Base-by-base conservation (phyloP, 768 basidiomycete species). In the Agaricus bisporus region DNA sequence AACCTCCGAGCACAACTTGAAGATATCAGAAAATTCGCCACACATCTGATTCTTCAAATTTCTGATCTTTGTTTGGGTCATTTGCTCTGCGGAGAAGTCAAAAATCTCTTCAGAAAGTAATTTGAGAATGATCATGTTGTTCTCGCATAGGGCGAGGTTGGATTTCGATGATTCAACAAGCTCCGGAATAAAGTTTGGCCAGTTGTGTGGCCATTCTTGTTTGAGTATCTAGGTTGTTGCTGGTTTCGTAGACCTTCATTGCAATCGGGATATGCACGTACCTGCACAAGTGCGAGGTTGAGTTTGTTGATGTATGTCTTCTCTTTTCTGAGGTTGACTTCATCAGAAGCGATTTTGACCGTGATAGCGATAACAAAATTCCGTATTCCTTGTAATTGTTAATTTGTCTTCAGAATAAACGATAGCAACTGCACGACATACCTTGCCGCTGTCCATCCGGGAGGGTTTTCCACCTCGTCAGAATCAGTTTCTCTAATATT, bases 131-230 rank as follows among this genome's bases (percentile, higher is more conserved):
- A 93, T 82, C 97, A 99, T 99, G 74, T 99, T 99, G 79, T 99
- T 99, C 74, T 99, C 97, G 79, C 97, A 98, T 28, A 98, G 81
- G 2, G 91, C 86, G 38, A 98, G 82, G 66, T 94, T 98, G 41
- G 91, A 92, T 70, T 95, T 95, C 41, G 95, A 98, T 7, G 95
- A 97, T 61, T 94, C 88, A 55, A 98, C 94, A 43, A 98, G 89
- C 69, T 98, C 95, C 10, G 90, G 85, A 63, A 98, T 97, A 75
- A 98, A 98, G 18, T 81, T 90, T 29, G 95, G 95, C 97, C 97
- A 99, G 64, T 97, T 94, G 67, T 97, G 91, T 22, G 95, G 95
- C 97, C 97, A 99, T 68, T 98, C 97, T 75, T 98, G 97, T 72
- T 98, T 99, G 59, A 99, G 75, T 56, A 99, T 97, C 94, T 99